Evolutionary conservation across 495 filamentous ascomycete species (phyloP), one percentile per base, ranked within the genome.

Genomic region (Penicillium dipodomyicola): DNA sequence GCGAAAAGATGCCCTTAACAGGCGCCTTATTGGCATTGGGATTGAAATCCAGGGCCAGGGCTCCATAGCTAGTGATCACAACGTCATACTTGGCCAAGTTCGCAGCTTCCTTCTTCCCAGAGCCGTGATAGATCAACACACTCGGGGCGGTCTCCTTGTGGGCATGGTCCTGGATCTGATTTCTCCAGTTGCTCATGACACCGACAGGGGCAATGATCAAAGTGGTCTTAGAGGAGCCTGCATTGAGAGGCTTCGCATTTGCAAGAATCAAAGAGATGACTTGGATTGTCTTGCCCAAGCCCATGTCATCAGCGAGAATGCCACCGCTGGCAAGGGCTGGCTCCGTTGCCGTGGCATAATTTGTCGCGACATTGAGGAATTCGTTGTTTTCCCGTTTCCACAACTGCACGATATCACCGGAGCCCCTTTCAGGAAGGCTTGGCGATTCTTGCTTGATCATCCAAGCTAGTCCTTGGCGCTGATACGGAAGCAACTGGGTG

Each of bases 261-360:
- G 86, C 81, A 58, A 91, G 70, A 41, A 97, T 88, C 29, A 96
- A 66, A 49, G 89, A 87, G 54, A 96, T 94, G 39, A 91, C 82
- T 68, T 96, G 89, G 7, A 97, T 78, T 1, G 92, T 97, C 72
- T 97, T 97, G 14, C 92, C 92, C 6, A 97, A 75, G 4, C 92
- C 92, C 92, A 97, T 97, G 60, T 97, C 92, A 68, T 97, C 92
- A 23, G 90, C 90, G 12, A 96, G 76, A 32, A 96, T 89, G 33
- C 91, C 92, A 43, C 92, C 93, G 60, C 85, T 89, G 1, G 87
- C 82, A 19, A 96, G 75, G 4, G 65, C 61, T 0, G 91, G 90
- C 3, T 73, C 68, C 5, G 65, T 68, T 1, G 66, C 67, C 3
- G 81, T 83, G 0, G 84, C 80, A 64, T 83, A 92, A 58, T 87